phyloP scores from a whole-genome alignment of 805 yeast species.

The Candida insectalens region DNA sequence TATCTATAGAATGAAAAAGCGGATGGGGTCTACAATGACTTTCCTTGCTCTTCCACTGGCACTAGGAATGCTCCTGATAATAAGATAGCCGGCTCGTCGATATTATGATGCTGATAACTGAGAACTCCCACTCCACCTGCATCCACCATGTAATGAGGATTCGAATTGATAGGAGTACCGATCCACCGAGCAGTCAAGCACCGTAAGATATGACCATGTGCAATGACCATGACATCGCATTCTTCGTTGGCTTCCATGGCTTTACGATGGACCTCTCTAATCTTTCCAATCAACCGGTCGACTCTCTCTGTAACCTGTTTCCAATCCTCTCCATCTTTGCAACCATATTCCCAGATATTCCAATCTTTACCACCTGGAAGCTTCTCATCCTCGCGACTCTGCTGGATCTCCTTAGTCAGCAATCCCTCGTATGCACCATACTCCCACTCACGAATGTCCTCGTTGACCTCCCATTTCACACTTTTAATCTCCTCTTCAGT shows the following conservation, averaged over 20 bases:
- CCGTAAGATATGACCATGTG: constrained; percentile 89
- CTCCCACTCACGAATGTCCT: constrained; percentile 88
- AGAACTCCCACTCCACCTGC: constrained; percentile 95
- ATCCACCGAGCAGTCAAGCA: constrained; percentile 90
- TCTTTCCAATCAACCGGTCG: constrained; percentile 57
- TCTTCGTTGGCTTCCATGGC: constrained; percentile 41
- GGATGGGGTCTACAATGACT: constrained; percentile 10
- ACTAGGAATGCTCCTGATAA: constrained; percentile 78
- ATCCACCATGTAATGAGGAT: constrained; percentile 79
- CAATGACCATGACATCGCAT: constrained; percentile 75
- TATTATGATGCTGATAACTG: constrained; percentile 77
- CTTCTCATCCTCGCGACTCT: constrained; percentile 50
- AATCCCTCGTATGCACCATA: constrained; percentile 94
- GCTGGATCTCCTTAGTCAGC: constrained; percentile 55
- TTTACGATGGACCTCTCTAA: constrained; percentile 48
- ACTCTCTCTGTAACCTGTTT: constrained; percentile 60
- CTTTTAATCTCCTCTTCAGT: constrained; percentile 30
- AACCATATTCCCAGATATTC: constrained; percentile 89
- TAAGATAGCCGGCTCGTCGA: constrained; percentile 79
- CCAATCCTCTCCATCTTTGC: constrained; percentile 79
- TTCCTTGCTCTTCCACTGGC: constrained; percentile 52
- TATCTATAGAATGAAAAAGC: background rate
- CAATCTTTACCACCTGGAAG: constrained; percentile 38
- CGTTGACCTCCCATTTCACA: constrained; percentile 40
- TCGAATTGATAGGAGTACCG: constrained; percentile 39